Percentiles rank a stretch among this genome's conserved stretches.
phyloP scores from a whole-genome alignment of 805 yeast genomes.

The Wickerhamomyces hampshirensis region DNA sequence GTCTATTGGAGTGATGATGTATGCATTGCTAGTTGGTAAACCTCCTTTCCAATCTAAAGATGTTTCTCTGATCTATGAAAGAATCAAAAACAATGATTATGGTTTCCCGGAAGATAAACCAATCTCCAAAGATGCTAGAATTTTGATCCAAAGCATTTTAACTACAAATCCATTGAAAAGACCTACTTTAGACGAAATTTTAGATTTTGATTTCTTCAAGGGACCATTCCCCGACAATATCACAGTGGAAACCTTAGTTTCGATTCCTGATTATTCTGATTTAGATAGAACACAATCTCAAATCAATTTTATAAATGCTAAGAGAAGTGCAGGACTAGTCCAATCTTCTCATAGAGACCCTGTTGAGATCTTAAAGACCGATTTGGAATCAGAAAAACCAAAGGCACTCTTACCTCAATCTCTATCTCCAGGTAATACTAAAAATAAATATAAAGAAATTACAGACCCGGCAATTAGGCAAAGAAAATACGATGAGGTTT shows the following conservation, averaged over 20 bases:
- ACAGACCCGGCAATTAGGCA: slow-evolving; percentile 23
- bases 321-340: slow-evolving; percentile 59
- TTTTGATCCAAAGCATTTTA: slow-evolving; percentile 67
- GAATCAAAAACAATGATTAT: slow-evolving; percentile 81
- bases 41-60: slow-evolving; percentile 98
- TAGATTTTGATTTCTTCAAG: slow-evolving; percentile 81
- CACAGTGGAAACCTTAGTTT: slow-evolving; percentile 55
- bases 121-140: slow-evolving; percentile 67
- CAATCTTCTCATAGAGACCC: slow-evolving; percentile 47
- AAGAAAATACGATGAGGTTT: slow-evolving; percentile 28
- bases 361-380: slow-evolving; percentile 64
- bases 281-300: slow-evolving; percentile 59
- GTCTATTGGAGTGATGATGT: slow-evolving; percentile 97
- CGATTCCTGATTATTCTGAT: slow-evolving; percentile 54
- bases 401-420: slow-evolving; percentile 77
- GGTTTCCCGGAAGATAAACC: slow-evolving; percentile 66
- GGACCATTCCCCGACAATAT: slow-evolving; percentile 78
- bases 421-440: slow-evolving; percentile 89
- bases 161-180: slow-evolving; percentile 75
- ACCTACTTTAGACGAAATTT: slow-evolving; percentile 74
- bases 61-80: slow-evolving; percentile 85
- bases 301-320: slow-evolving; percentile 61
- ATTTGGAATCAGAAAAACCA: slow-evolving; percentile 64
- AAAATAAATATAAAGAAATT: slow-evolving; percentile 72
- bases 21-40: slow-evolving; percentile 85